Conservation (phyloP, 176 grass and related monocot species). For the Luzula sylvatica region DNA sequence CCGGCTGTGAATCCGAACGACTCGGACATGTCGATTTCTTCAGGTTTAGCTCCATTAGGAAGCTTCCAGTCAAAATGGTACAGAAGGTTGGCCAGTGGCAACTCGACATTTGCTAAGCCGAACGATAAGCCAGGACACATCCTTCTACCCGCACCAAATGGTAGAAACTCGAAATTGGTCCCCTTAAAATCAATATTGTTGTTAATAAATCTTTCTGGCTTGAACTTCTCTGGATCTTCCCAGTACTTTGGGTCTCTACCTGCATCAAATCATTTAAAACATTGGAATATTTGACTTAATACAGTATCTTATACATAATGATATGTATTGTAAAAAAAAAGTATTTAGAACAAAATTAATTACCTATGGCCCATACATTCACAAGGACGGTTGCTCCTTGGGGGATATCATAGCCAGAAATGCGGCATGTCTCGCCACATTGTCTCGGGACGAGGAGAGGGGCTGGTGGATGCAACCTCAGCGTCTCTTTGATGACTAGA, state of each 20-base stretch:
- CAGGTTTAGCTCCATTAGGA: neutral
- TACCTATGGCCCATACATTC: conserved; percentile 32
- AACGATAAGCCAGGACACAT: conserved; percentile 19
- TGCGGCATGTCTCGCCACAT: neutral
- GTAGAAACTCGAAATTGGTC: conserved; percentile 16
- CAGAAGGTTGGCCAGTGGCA: conserved; percentile 11
- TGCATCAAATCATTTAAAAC: neutral
- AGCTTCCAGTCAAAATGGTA: conserved; percentile 29
- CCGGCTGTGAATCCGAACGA: neutral
- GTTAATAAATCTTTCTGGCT: conserved; percentile 22
- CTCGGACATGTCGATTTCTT: conserved; percentile 19
- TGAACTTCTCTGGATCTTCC: conserved; percentile 14
- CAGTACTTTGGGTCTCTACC: conserved; percentile 21
- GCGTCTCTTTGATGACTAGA: conserved; percentile 18
- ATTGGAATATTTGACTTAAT: too few relatives aligned
- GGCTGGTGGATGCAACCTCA: conserved; percentile 15
- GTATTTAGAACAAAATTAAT: conserved; percentile 9
- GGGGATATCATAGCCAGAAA: conserved; percentile 22
- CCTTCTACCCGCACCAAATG: conserved; percentile 28
- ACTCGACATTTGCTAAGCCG: conserved; percentile 3
- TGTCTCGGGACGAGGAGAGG: conserved; percentile 10
- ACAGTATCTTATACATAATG: too few relatives aligned
- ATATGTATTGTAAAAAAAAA: conserved; percentile 1
- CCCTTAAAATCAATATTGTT: conserved; percentile 19
- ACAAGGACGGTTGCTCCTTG: conserved; percentile 18